Evolutionary conservation across 768 basidiomycete species (phyloP).

Genomic region (Hypholoma fasciculare): DNA sequence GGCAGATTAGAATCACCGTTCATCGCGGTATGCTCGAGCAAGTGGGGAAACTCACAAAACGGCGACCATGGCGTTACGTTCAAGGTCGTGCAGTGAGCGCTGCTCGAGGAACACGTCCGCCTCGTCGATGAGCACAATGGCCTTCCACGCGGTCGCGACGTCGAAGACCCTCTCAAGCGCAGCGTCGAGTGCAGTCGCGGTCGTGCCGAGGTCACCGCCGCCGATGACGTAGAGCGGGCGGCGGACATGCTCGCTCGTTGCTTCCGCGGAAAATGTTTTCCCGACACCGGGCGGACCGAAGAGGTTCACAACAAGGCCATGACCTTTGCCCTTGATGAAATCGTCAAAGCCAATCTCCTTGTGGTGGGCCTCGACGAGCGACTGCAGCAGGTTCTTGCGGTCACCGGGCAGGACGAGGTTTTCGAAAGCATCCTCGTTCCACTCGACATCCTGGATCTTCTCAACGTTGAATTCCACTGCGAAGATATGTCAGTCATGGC

Average conservation of each 20-base stretch:
- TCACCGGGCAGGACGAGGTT: constrained; percentile 57
- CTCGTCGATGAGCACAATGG: constrained; percentile 59
- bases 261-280: constrained; percentile 57
- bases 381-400: constrained; percentile 54
- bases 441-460: constrained; percentile 50
- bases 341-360: constrained; percentile 54
- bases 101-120: constrained; percentile 76
- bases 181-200: constrained; percentile 40
- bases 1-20: constrained; percentile 16
- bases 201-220: constrained; percentile 56
- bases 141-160: constrained; percentile 61
- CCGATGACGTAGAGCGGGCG: constrained; percentile 55
- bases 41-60: constrained; percentile 45
- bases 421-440: constrained; percentile 59
- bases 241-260: constrained; percentile 54
- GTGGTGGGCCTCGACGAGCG: constrained; percentile 60
- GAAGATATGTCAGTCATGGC: background rate
- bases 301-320: constrained; percentile 56
- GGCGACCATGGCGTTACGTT: constrained; percentile 73
- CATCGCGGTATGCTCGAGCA: background rate
- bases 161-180: constrained; percentile 48
- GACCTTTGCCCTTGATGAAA: constrained; percentile 65
- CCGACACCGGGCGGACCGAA: constrained; percentile 64
- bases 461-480: constrained; percentile 64
- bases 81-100: constrained; percentile 61